Conservation (phyloP, 1,284 basidiomycete species). For the Irpex rosettiformis region DNA sequence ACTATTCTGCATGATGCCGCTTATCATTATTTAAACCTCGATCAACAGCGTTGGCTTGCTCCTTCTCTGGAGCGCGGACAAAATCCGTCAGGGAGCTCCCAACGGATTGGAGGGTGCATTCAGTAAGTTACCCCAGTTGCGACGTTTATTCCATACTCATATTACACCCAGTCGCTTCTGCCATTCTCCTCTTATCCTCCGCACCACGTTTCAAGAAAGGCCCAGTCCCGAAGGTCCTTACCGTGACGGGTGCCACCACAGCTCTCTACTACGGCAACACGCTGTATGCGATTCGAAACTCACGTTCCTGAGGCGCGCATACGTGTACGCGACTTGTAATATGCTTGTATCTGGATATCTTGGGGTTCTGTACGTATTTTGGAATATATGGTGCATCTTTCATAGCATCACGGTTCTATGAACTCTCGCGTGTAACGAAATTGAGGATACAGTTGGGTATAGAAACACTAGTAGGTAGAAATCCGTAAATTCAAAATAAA, state of each 20-base stretch:
- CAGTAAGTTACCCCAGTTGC: conserved; percentile 42
- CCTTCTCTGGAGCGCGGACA: conserved; percentile 73
- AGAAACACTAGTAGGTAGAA: too few relatives aligned
- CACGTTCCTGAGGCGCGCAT: conserved; percentile 10
- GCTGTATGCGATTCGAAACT: conserved; percentile 35
- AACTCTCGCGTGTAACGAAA: too few relatives aligned
- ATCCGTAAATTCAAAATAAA: too few relatives aligned
- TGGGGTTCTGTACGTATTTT: too few relatives aligned
- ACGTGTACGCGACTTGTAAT: too few relatives aligned
- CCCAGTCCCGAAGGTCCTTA: conserved; percentile 69
- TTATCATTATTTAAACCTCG: background rate
- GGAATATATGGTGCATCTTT: too few relatives aligned
- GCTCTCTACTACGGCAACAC: conserved; percentile 73
- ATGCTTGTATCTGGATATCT: too few relatives aligned
- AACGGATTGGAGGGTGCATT: conserved; percentile 76
- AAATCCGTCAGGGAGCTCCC: conserved; percentile 66
- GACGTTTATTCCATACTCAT: conserved; percentile 1
- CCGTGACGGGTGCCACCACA: conserved; percentile 58
- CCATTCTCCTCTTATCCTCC: conserved; percentile 75
- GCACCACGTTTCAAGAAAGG: conserved; percentile 73
- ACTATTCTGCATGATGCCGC: background rate
- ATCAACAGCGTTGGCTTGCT: conserved; percentile 64
- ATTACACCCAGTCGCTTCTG: conserved; percentile 60
- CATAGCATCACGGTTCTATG: too few relatives aligned
- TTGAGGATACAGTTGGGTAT: too few relatives aligned